A percentile compares a stretch with the other conserved stretches of the same genome.
phyloP scores from a whole-genome alignment of 179 eudicot species.

The Carnegiea gigantea region DNA sequence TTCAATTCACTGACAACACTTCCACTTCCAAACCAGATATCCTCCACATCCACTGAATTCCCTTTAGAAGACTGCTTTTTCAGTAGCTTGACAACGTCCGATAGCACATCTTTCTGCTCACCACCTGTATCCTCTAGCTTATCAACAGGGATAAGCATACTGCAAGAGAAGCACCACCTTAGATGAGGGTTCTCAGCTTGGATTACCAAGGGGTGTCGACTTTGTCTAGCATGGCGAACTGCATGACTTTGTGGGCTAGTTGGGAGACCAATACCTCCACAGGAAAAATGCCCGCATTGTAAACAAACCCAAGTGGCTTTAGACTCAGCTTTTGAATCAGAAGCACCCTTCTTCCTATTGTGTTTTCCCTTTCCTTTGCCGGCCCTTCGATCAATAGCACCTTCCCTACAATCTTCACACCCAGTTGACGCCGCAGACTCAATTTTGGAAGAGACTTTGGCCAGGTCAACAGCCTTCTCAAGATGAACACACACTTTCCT shows the following conservation, averaged over 20 bases:
- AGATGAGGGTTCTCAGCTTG: slow-evolving; percentile 65
- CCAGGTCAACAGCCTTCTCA: slow-evolving; percentile 62
- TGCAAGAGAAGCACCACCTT: slow-evolving; percentile 84
- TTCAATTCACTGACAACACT: slow-evolving; percentile 49
- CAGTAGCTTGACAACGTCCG: slow-evolving; percentile 54
- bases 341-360: slow-evolving; percentile 58
- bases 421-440: slow-evolving; percentile 43
- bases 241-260: slow-evolving; percentile 70
- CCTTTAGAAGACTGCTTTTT: slow-evolving; percentile 49
- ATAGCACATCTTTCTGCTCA: slow-evolving; percentile 47
- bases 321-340: slow-evolving; percentile 38
- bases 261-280: slow-evolving; percentile 91
- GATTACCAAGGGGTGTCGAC: slow-evolving; percentile 65
- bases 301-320: slow-evolving; percentile 90
- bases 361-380: slow-evolving; percentile 67
- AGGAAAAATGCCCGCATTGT: slow-evolving; percentile 78
- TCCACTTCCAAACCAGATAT: slow-evolving; percentile 81
- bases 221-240: slow-evolving; percentile 64
- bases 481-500: slow-evolving; percentile 62
- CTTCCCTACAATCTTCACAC: slow-evolving; percentile 83
- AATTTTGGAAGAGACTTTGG: slow-evolving; percentile 46
- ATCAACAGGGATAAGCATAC: slow-evolving; percentile 50
- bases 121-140: slow-evolving; percentile 38
- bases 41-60: slow-evolving; percentile 61
- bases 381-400: slow-evolving; percentile 50